A percentile compares a stretch with the other conserved stretches of the same genome.
phyloP scores from a whole-genome alignment of 768 basidiomycete species.

The Mycena leptocephala region DNA sequence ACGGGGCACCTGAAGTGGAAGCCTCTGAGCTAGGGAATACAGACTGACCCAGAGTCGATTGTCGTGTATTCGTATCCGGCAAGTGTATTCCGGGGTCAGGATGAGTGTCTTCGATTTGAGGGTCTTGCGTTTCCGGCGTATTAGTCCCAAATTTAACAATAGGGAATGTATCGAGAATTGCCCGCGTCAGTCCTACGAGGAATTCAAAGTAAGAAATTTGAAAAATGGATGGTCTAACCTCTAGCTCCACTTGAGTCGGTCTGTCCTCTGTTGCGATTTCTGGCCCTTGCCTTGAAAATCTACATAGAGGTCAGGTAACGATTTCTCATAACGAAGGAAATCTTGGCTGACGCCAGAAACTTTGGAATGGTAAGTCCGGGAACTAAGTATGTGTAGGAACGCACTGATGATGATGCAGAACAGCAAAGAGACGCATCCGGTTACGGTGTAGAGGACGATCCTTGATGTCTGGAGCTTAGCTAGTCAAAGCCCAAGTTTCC shows the following conservation, averaged over 20 bases:
- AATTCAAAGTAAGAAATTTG: background rate
- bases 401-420: constrained; percentile 84
- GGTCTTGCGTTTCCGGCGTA: constrained; percentile 13
- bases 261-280: constrained; percentile 52
- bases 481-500: background rate
- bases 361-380: background rate
- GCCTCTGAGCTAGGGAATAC: background rate
- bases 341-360: background rate
- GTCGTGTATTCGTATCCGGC: background rate
- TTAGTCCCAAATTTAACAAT: constrained; percentile 84
- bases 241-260: constrained; percentile 61
- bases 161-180: constrained; percentile 97
- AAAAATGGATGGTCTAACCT: constrained; percentile 14
- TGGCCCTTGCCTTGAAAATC: constrained; percentile 89
- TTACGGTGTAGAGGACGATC: constrained; percentile 91
- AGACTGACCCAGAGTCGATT: background rate
- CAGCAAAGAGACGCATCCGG: constrained; percentile 88
- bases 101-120: constrained; percentile 43
- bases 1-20: background rate
- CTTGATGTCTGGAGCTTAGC: constrained; percentile 50
- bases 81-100: background rate
- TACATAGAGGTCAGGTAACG: constrained; percentile 41
- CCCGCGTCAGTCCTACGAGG: constrained; percentile 82
- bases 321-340: background rate
- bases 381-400: background rate